Evolutionary conservation across 2,329 filamentous ascomycete species (phyloP).

Genomic region (Microsporum ferrugineum): DNA sequence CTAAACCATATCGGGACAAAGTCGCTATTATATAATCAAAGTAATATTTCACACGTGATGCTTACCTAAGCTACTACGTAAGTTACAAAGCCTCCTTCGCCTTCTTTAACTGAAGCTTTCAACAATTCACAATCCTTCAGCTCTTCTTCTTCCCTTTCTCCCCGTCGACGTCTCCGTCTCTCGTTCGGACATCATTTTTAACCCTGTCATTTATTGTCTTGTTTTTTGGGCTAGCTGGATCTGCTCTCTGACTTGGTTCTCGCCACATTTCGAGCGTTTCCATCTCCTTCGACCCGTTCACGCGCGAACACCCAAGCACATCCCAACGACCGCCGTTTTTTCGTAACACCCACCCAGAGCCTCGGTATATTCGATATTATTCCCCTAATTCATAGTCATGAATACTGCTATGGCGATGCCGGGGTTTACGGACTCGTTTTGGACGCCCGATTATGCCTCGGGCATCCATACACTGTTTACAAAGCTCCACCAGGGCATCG

Average conservation of each 20-base stretch:
- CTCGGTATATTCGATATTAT: background rate
- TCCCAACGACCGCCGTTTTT: background rate
- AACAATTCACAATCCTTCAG: background rate
- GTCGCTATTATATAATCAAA: background rate
- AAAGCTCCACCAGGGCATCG: slow-evolving; percentile 91
- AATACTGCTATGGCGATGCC: slow-evolving; percentile 49
- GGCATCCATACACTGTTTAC: slow-evolving; percentile 88
- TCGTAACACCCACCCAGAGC: background rate
- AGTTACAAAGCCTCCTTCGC: background rate
- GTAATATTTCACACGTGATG: background rate
- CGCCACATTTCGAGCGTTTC: background rate
- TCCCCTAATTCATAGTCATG: background rate
- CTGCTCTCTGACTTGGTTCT: background rate
- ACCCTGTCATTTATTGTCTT: background rate
- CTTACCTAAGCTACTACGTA: slow-evolving; percentile 1
- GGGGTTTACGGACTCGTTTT: slow-evolving; percentile 90
- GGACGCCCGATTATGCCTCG: slow-evolving; percentile 94
- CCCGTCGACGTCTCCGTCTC: background rate
- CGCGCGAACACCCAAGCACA: background rate
- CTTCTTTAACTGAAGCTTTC: background rate
- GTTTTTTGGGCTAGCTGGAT: slow-evolving; percentile 1
- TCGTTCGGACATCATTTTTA: slow-evolving; percentile 2
- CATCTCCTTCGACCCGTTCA: background rate
- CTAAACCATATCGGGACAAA: background rate
- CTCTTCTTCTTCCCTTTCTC: slow-evolving; percentile 1